Base-by-base conservation (phyloP, 805 yeast species). In the Alloascoidea hylecoeti region DNA sequence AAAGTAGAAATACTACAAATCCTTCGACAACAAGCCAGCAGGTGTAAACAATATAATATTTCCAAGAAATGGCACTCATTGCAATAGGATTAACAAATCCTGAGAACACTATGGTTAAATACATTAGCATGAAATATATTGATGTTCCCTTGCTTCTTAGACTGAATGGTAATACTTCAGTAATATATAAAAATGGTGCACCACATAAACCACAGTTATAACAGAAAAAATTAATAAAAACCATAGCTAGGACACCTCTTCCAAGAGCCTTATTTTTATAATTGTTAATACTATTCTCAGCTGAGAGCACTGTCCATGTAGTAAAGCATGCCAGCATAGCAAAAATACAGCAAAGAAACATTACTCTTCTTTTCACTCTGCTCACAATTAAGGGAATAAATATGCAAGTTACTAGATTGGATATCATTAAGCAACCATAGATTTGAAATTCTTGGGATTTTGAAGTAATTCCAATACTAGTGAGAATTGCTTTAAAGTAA, bases 1-100 rank as follows among this genome's bases (percentile, higher is more conserved):
- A 75, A 50, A 67, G 65, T 53, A 74, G 63, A 59, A 57, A 71
- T 41, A 70, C 68, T 39, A 72, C 58, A 18, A 78, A 76, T 37
- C 68, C 51, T 56, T 68, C 73, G 34, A 64, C 44, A 46, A 65
- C n/a, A n/a, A n/a, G n/a, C n/a, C n/a, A n/a, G n/a, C n/a, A n/a
- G n/a, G n/a, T n/a, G n/a, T n/a, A n/a, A n/a, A n/a, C n/a, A 32
- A 32, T 15, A 32, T 6, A 15, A 32, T 12, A 12, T 32, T 32
- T 32, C 14, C 34, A 32, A 32, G 34, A 12, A 32, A 13, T 15
- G 9, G 13, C 34, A 32, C 13, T 32, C 14, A 15, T 12, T 12
- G 14, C 14, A 12, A n/a, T 12, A 32, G 16, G 14, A 6, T 12
- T 15, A 12, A 19, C 28, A 19, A 13, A 6, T 19, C 9, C 34